Evolutionary conservation across 306 rosid species (phyloP).

Genomic region (Sechiopsis laciniata): DNA sequence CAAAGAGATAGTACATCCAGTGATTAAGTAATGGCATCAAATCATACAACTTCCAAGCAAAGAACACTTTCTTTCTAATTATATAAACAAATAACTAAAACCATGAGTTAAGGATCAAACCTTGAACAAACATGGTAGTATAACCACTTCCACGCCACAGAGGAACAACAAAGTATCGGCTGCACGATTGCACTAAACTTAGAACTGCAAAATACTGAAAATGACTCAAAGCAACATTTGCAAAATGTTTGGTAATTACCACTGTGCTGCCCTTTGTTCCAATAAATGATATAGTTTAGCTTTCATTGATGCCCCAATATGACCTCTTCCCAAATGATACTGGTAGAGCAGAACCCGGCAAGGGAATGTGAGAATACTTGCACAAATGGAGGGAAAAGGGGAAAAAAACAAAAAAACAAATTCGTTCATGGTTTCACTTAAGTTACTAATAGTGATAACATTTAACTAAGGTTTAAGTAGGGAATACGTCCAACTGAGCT

Average conservation of each 20-base stretch:
- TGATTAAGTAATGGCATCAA: neutral
- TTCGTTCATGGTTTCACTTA: too few relatives aligned
- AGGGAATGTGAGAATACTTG: slow-evolving; percentile 7
- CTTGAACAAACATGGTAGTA: slow-evolving; percentile 85
- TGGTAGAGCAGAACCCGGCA: slow-evolving; percentile 29
- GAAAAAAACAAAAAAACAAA: too few relatives aligned
- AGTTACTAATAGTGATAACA: neutral
- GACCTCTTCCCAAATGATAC: slow-evolving; percentile 95
- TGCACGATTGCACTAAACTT: slow-evolving; percentile 31
- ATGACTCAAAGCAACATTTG: neutral
- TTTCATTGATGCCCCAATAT: slow-evolving; percentile 71
- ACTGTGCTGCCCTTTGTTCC: slow-evolving; percentile 73
- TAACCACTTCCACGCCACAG: slow-evolving; percentile 89
- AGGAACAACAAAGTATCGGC: slow-evolving; percentile 86
- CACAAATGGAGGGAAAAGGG: too few relatives aligned
- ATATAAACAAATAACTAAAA: slow-evolving; percentile 11
- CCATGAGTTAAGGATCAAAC: slow-evolving; percentile 34
- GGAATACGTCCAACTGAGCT: neutral
- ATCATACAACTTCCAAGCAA: neutral
- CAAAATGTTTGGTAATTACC: slow-evolving; percentile 40
- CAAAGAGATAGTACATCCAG: neutral
- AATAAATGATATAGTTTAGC: slow-evolving; percentile 68
- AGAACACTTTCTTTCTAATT: neutral
- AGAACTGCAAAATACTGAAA: slow-evolving; percentile 23
- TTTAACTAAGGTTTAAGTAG: neutral